Evolutionary conservation across 345 rosid species (phyloP).

Genomic region (Moricandia arvensis): DNA sequence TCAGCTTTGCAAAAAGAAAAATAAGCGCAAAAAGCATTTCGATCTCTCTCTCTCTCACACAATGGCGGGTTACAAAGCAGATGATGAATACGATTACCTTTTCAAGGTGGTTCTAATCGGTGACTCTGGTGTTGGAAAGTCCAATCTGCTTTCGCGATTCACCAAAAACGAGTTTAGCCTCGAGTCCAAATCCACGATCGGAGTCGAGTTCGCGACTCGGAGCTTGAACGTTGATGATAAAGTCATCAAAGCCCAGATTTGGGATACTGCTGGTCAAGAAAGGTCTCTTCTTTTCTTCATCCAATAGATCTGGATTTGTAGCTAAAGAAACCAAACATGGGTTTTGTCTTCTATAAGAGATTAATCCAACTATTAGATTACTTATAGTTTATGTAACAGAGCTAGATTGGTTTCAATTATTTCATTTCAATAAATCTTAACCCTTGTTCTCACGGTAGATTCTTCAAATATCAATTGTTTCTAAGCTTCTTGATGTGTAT

Average conservation of each 20-base stretch:
- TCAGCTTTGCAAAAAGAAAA: background rate
- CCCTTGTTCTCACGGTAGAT: background rate
- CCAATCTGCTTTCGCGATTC: background rate
- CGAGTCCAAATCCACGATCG: background rate
- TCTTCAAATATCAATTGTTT: too few species aligned
- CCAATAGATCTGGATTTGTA: background rate
- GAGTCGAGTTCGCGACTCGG: background rate
- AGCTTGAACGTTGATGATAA: background rate
- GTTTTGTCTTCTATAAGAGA: too few species aligned
- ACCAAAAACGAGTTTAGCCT: background rate
- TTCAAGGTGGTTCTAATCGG: background rate
- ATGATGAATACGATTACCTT: background rate
- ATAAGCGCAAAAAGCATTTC: background rate
- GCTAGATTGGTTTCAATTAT: background rate
- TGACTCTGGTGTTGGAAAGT: background rate
- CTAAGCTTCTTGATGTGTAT: background rate
- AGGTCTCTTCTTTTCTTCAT: background rate
- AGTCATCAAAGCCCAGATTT: background rate
- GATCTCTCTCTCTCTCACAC: background rate
- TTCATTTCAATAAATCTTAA: background rate
- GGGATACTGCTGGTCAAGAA: background rate
- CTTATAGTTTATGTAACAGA: background rate
- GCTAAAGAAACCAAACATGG: background rate
- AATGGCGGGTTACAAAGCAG: background rate
- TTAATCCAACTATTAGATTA: too few species aligned